Conservation (phyloP, 306 rosid species). For the Dryas drummondii region DNA sequence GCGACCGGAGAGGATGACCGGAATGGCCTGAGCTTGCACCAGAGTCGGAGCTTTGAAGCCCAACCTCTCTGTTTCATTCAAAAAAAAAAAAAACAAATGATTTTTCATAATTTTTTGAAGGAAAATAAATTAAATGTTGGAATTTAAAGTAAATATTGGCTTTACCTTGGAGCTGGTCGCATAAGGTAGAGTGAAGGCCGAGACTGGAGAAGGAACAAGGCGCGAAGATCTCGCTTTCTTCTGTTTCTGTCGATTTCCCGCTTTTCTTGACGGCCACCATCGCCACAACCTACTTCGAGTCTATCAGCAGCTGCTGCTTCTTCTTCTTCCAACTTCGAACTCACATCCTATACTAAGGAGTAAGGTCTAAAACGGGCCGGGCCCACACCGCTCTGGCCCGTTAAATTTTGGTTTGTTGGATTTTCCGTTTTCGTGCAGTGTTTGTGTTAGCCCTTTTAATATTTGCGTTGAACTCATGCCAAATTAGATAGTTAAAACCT, state of each 20-base stretch:
- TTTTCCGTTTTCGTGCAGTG: no score
- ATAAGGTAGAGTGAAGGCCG: conserved; percentile 68
- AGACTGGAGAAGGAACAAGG: conserved; percentile 79
- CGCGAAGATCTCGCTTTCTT: conserved; percentile 48
- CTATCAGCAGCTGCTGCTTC: background rate
- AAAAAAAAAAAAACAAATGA: background rate
- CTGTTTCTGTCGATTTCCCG: conserved; percentile 13
- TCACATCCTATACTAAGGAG: background rate
- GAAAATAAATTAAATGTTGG: background rate
- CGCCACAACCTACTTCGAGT: background rate
- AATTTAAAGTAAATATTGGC: background rate
- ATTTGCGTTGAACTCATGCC: no score
- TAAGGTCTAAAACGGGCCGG: no score
- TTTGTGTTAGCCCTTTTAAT: no score
- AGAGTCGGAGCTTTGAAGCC: conserved; percentile 77
- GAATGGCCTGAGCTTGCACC: conserved; percentile 86
- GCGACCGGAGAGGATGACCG: conserved; percentile 75
- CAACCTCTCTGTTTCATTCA: conserved; percentile 55
- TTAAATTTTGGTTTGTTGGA: no score
- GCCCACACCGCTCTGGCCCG: no score
- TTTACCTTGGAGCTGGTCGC: conserved; percentile 77
- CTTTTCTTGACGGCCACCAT: conserved; percentile 35
- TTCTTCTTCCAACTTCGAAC: background rate
- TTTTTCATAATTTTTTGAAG: background rate
- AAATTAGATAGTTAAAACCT: no score